phyloP scores from a whole-genome alignment of 805 yeast species.

The Myxozyma melibiosi region DNA sequence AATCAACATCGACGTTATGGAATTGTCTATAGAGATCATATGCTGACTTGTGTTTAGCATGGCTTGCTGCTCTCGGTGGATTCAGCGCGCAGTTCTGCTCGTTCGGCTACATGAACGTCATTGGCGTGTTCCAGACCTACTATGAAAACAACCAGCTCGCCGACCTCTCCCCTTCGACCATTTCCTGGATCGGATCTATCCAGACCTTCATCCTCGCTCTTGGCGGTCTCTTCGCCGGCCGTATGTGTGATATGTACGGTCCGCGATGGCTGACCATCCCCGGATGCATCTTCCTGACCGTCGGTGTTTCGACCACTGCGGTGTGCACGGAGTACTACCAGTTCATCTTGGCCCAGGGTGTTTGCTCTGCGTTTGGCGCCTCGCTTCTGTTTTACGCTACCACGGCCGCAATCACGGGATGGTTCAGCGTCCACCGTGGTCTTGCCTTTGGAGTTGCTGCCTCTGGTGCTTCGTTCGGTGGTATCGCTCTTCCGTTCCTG shows the following conservation, averaged over 20 bases:
- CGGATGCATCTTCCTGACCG: constrained; percentile 36
- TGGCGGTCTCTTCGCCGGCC: constrained; percentile 39
- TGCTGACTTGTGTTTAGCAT: too few relatives aligned
- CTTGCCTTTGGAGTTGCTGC: constrained; percentile 53
- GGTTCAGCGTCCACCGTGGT: constrained; percentile 50
- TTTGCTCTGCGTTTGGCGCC: constrained; percentile 52
- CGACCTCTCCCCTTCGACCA: constrained; percentile 37
- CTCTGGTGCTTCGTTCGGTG: constrained; percentile 57
- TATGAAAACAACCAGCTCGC: constrained; percentile 37
- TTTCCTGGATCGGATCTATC: constrained; percentile 44
- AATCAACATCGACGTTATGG: background rate
- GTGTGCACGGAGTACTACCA: constrained; percentile 52
- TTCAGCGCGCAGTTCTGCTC: constrained; percentile 59
- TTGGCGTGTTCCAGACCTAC: constrained; percentile 40
- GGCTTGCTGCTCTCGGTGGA: constrained; percentile 57
- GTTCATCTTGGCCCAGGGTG: constrained; percentile 56
- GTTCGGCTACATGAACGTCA: constrained; percentile 53
- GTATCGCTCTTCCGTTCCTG: constrained; percentile 52
- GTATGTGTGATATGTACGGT: constrained; percentile 39
- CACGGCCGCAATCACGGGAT: constrained; percentile 51
- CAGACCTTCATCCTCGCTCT: constrained; percentile 40
- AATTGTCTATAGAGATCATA: background rate
- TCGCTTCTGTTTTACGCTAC: constrained; percentile 50
- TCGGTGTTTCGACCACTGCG: constrained; percentile 42
- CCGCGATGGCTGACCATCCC: constrained; percentile 35